Evolutionary conservation across 768 basidiomycete species (phyloP).

Genomic region (Strobilomyces dryophilus): DNA sequence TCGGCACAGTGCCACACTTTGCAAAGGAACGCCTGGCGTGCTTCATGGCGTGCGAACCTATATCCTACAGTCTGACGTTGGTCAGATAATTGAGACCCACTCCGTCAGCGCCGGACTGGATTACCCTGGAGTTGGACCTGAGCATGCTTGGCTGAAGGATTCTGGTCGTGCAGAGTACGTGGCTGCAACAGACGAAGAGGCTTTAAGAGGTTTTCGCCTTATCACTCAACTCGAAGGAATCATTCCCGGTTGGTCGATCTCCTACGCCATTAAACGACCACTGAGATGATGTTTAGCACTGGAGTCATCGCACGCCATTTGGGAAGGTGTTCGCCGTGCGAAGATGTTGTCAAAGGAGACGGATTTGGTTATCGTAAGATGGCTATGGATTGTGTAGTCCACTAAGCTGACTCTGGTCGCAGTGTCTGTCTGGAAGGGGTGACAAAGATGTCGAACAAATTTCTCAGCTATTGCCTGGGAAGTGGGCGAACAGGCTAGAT

Average conservation of each 20-base stretch:
- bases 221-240: slow-evolving; percentile 94
- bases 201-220: slow-evolving; percentile 87
- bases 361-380: slow-evolving; percentile 86
- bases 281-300: slow-evolving; percentile 52
- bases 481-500: slow-evolving; percentile 91
- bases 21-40: slow-evolving; percentile 89
- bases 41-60: slow-evolving; percentile 96
- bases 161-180: slow-evolving; percentile 91
- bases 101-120: slow-evolving; percentile 95
- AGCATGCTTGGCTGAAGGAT: slow-evolving; percentile 97
- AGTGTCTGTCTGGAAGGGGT: slow-evolving; percentile 94
- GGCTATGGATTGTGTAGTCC: background rate
- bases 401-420: slow-evolving; percentile 1
- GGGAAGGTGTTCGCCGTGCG: slow-evolving; percentile 84
- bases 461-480: slow-evolving; percentile 82
- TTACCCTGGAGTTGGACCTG: slow-evolving; percentile 97
- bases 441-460: slow-evolving; percentile 99
- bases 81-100: slow-evolving; percentile 96
- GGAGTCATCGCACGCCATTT: slow-evolving; percentile 94
- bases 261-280: background rate
- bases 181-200: slow-evolving; percentile 90
- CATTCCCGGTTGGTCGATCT: slow-evolving; percentile 68
- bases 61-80: slow-evolving; percentile 80
- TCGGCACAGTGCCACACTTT: slow-evolving; percentile 88
- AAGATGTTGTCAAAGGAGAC: slow-evolving; percentile 79